Evolutionary conservation across 176 grass and related monocot genomes (phyloP), one percentile per base, ranked within the genome.

Genomic region (Aegilops umbellulata): DNA sequence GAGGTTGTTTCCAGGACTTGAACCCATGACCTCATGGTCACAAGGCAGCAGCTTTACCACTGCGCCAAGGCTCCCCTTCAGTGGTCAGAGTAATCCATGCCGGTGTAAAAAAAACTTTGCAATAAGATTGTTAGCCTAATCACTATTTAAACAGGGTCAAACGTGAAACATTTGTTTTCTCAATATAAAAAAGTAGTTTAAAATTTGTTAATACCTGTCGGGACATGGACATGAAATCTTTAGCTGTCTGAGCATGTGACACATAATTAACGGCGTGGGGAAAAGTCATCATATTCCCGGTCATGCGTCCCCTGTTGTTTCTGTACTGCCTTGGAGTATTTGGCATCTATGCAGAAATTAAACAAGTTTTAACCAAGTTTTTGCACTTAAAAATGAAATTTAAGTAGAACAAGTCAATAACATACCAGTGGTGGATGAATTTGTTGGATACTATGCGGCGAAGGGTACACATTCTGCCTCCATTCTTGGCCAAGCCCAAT

Each of bases 401-500:
- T 69, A 32, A 65, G 14, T 60, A 76, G 46, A 83, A 10, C 63
- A 30, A 24, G 44, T 11, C 34, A 83, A 41, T 14, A 26, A 71
- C 13, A 60, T 93, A 94, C 90, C 31, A 90, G 64, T 15, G 88
- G 84, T 57, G 78, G 78, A 71, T 89, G 86, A 55, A 88, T 89
- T 76, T 88, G 86, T n/a, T 87, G 86, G 65, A 92, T 80, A 81
- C 41, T 88, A 57, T 83, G 87, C 27, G 81, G 60, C 14, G 88
- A 72, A 60, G 90, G 91, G 41, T 82, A 92, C 69, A 86, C 85
- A 60, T 86, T 95, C 27, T 88, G 89, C 73, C 92, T 89, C 90
- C 87, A 95, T 22, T 79, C 90, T 69, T 78, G 93, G 17, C 79
- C 70, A 8, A 85, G 39, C 3, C 82, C 87, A 78, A 90, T 85